phyloP scores from a whole-genome alignment of 805 yeast species.

The Metschnikowia baotianmanensis region DNA sequence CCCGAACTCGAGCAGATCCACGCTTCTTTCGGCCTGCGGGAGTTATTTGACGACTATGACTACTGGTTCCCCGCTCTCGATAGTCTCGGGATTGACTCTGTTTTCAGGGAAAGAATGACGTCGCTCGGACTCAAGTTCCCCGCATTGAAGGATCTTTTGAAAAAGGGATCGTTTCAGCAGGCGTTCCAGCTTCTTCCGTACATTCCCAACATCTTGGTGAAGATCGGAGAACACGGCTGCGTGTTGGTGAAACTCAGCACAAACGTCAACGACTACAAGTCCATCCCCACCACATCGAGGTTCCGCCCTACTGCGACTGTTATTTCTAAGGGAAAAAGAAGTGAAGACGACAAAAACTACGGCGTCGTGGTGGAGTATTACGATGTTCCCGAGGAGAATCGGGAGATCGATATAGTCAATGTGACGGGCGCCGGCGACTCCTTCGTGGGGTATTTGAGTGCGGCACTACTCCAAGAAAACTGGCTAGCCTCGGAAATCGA shows the following conservation, averaged over 20 bases:
- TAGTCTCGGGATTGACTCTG: constrained; percentile 46
- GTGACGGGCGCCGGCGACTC: constrained; percentile 93
- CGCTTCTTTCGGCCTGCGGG: constrained; percentile 42
- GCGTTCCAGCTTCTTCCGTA: constrained; percentile 73
- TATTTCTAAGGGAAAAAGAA: constrained; percentile 21
- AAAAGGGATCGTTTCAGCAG: constrained; percentile 58
- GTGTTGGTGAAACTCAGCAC: constrained; percentile 38
- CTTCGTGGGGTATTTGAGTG: constrained; percentile 60
- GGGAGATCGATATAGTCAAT: constrained; percentile 43
- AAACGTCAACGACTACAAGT: constrained; percentile 29
- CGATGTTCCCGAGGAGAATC: constrained; percentile 37
- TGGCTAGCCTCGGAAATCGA: constrained; percentile 28
- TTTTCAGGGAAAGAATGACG: constrained; percentile 47
- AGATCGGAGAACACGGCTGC: constrained; percentile 67
- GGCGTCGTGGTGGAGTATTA: constrained; percentile 68
- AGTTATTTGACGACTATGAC: constrained; percentile 49
- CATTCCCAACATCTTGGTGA: constrained; percentile 61
- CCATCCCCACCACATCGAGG: constrained; percentile 32
- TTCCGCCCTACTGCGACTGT: constrained; percentile 25
- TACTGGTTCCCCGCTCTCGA: constrained; percentile 78
- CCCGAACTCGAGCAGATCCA: constrained; percentile 58
- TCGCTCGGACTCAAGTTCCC: constrained; percentile 20
- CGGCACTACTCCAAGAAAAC: constrained; percentile 27
- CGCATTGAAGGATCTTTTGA: constrained; percentile 26
- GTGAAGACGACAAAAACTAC: constrained; percentile 22